These are phyloP conservation scores for Geranium incanum DNA, from an alignment of 441 rosid species.

Conservation along the genomic window DNA sequence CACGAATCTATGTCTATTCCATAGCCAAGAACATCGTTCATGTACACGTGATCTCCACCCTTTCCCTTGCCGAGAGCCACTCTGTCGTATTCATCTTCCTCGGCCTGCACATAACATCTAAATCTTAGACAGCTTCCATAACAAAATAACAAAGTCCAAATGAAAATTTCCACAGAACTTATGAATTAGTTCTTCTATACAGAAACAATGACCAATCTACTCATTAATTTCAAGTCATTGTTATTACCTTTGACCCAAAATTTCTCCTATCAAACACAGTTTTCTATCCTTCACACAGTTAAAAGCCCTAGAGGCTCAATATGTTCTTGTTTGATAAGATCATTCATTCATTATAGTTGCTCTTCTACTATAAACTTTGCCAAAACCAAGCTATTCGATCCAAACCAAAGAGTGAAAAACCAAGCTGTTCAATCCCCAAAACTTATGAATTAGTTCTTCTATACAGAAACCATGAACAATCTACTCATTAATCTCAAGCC, in stretches of 20 bases:
- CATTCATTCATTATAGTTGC: background rate
- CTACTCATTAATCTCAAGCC: too few species aligned
- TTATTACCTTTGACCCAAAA: too few species aligned
- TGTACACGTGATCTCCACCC: conserved; percentile 25
- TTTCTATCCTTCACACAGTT: conserved; percentile 12
- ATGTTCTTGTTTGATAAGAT: background rate
- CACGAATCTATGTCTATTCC: conserved; percentile 23
- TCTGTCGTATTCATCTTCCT: conserved; percentile 50
- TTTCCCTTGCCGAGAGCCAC: conserved; percentile 36
- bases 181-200: too few species aligned
- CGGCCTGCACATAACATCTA: conserved; percentile 28
- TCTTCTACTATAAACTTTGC: conserved; percentile 33
- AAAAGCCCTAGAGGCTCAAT: conserved; percentile 8
- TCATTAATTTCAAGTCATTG: too few species aligned
- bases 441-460: too few species aligned
- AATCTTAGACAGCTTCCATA: conserved; percentile 26
- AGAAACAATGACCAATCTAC: too few species aligned
- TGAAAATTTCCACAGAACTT: background rate
- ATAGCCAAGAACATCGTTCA: conserved; percentile 22
- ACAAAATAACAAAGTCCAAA: background rate
- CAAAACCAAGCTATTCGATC: conserved; percentile 43
- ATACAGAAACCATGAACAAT: too few species aligned
- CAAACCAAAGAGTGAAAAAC: background rate
- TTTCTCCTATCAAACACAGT: too few species aligned
- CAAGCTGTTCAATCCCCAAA: too few species aligned